Percentiles rank a stretch among this genome's conserved stretches.
phyloP scores from a whole-genome alignment of 306 rosid species.

The Cucurbita moschata region DNA sequence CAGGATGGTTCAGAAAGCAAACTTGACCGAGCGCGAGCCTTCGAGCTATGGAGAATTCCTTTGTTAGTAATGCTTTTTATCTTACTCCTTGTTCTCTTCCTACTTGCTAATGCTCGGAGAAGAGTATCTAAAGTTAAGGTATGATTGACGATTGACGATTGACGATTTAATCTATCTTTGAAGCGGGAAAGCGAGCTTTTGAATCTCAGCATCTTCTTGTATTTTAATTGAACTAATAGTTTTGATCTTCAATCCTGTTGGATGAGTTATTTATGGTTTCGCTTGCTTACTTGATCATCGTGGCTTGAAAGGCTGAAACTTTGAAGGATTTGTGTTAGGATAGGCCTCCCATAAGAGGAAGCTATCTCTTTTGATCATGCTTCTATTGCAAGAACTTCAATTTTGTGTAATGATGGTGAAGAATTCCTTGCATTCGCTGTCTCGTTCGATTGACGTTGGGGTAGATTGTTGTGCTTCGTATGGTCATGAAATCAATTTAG shows the following conservation, averaged over 20 bases:
- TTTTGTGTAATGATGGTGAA: too few relatives aligned
- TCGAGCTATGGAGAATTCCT: constrained; percentile 27
- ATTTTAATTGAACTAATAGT: neutral
- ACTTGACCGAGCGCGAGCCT: constrained; percentile 15
- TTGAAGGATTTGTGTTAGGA: too few relatives aligned
- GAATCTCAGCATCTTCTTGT: neutral
- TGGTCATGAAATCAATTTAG: too few relatives aligned
- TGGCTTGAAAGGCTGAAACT: neutral
- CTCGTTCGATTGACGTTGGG: too few relatives aligned
- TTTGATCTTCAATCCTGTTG: neutral
- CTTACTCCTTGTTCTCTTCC: constrained; percentile 24
- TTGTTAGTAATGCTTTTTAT: constrained; percentile 18
- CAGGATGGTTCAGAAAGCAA: constrained; percentile 46
- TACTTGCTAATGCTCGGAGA: constrained; percentile 53
- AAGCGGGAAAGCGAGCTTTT: neutral
- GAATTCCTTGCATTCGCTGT: too few relatives aligned
- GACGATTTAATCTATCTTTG: neutral
- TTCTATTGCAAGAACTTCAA: neutral
- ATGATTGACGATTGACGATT: constrained; percentile 8
- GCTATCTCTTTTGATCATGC: neutral
- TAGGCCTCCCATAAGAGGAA: neutral
- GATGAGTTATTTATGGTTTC: neutral
- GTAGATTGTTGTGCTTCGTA: too few relatives aligned
- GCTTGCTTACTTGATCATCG: neutral
- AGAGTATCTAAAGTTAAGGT: constrained; percentile 58